Evolutionary conservation across 768 basidiomycete species (phyloP).

Genomic region (Tephrocybe sp.): DNA sequence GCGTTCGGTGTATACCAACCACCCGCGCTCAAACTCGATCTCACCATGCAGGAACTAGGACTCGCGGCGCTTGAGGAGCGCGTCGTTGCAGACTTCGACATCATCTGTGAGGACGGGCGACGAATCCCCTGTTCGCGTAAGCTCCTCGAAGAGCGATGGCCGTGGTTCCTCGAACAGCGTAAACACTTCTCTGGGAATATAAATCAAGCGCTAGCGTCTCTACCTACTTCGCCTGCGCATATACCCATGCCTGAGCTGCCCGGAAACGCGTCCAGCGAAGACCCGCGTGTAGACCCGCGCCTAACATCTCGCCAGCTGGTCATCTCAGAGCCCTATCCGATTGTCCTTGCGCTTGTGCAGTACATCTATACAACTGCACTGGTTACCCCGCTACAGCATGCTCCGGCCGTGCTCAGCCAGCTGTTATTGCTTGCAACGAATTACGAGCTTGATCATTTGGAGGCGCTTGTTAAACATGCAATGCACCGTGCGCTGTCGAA

Average conservation of each 20-base stretch:
- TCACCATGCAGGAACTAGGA: slow-evolving; percentile 81
- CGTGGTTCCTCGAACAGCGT: slow-evolving; percentile 86
- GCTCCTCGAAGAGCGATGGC: slow-evolving; percentile 89
- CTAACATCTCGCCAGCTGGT: slow-evolving; percentile 76
- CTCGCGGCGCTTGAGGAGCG: slow-evolving; percentile 80
- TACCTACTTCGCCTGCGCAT: slow-evolving; percentile 62
- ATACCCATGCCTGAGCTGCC: slow-evolving; percentile 61
- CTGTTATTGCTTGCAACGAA: slow-evolving; percentile 81
- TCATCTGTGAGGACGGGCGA: slow-evolving; percentile 89
- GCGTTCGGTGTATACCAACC: slow-evolving; percentile 96
- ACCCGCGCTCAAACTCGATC: slow-evolving; percentile 60
- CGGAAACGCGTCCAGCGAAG: slow-evolving; percentile 43
- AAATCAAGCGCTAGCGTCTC: slow-evolving; percentile 47
- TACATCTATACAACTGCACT: slow-evolving; percentile 90
- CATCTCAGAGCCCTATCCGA: slow-evolving; percentile 87
- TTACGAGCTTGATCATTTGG: slow-evolving; percentile 76
- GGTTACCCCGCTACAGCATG: slow-evolving; percentile 87
- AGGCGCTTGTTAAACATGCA: slow-evolving; percentile 83
- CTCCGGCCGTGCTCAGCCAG: slow-evolving; percentile 85
- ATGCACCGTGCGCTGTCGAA: slow-evolving; percentile 89
- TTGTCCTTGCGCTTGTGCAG: slow-evolving; percentile 86
- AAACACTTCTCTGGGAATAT: slow-evolving; percentile 57
- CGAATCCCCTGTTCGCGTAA: slow-evolving; percentile 79
- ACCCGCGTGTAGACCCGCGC: slow-evolving; percentile 69
- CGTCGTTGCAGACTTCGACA: slow-evolving; percentile 85